These are phyloP conservation scores for Ceratobasidium sp. DNA, from an alignment of 1,284 basidiomycete species.

Conservation along the genomic window DNA sequence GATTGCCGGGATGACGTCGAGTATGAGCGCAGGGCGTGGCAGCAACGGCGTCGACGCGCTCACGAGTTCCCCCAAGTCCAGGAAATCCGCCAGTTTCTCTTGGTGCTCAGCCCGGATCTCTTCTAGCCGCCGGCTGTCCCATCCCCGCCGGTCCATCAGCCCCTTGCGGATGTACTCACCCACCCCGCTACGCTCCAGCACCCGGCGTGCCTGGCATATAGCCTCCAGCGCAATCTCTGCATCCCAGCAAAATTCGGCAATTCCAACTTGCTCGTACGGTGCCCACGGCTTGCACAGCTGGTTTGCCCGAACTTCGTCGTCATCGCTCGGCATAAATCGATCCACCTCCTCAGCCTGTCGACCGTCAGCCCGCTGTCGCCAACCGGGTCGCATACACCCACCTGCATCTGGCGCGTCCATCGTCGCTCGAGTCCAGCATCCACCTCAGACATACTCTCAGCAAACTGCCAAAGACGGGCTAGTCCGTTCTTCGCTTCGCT, in stretches of 20 bases:
- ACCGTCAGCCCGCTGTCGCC: constrained; percentile 41
- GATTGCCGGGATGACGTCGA: constrained; percentile 78
- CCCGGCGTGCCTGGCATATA: constrained; percentile 57
- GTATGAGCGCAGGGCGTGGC: constrained; percentile 57
- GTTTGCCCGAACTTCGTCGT: constrained; percentile 60
- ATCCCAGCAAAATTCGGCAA: constrained; percentile 55
- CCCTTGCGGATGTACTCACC: constrained; percentile 25
- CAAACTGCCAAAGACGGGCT: constrained; percentile 41
- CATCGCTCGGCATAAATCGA: constrained; percentile 51
- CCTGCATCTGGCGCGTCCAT: constrained; percentile 54
- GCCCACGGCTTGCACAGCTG: constrained; percentile 55
- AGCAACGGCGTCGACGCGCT: constrained; percentile 51
- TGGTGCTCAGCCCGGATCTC: constrained; percentile 57
- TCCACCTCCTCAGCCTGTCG: constrained; percentile 53
- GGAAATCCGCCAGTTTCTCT: constrained; percentile 54
- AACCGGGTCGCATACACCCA: constrained; percentile 46
- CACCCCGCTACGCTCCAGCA: constrained; percentile 47
- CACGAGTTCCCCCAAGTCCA: constrained; percentile 52
- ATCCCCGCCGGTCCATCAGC: constrained; percentile 20
- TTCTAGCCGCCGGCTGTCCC: constrained; percentile 44
- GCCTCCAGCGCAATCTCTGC: constrained; percentile 57
- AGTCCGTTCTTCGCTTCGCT: neutral
- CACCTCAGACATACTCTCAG: constrained; percentile 61
- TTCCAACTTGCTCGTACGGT: constrained; percentile 44
- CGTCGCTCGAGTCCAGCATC: constrained; percentile 61